Evolutionary conservation across 1,284 basidiomycete species (phyloP), one percentile per base, ranked within the genome.

Genomic region (Coniferiporia weirii): DNA sequence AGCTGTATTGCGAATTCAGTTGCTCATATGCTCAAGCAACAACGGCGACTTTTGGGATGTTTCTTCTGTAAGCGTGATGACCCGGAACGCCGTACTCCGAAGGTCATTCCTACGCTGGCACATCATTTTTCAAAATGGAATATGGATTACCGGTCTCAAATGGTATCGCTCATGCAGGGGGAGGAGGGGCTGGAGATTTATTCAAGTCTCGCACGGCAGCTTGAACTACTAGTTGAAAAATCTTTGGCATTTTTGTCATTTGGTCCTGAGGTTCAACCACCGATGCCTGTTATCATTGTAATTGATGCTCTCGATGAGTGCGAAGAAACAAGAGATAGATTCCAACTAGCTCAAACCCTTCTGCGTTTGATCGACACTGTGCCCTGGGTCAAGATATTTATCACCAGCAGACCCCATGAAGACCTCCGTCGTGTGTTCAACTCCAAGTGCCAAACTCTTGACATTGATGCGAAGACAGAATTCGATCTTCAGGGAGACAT

Each of bases 31-130:
- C 9, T 46, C 2, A 8, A 19, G 2, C 44, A 46, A 13, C 13
- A 46, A 3, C 3, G 17, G n/a, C 44, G 12, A 2, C 44, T 46
- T 3, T 3, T 12, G 17, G 44, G 44, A 8, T 46, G 44, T n/a
- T 46, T 46, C 44, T 46, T 46, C 17, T 46, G 44, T 35, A 57
- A 52, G 52, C 4, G 52, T 3, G 56, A 52, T 27, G 27, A 52
- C 22, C 8, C 48, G 1, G 44, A n/a, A 8, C n/a, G 12, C 19
- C 15, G 44, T 2, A n/a, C 12, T 13, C 15, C 44, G 13, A 46
- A n/a, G 12, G 17, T 46, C 2, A 3, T 46, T 8, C 44, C 44
- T 20, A 46, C 44, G 2, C 17, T 46, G 12, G 44, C 44, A 17
- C 5, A 27, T 27, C 27, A 27, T 27, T 27, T 27, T 46, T n/a